Base-by-base conservation (phyloP, 1,284 basidiomycete species). In the Psilocybe mexicana region DNA sequence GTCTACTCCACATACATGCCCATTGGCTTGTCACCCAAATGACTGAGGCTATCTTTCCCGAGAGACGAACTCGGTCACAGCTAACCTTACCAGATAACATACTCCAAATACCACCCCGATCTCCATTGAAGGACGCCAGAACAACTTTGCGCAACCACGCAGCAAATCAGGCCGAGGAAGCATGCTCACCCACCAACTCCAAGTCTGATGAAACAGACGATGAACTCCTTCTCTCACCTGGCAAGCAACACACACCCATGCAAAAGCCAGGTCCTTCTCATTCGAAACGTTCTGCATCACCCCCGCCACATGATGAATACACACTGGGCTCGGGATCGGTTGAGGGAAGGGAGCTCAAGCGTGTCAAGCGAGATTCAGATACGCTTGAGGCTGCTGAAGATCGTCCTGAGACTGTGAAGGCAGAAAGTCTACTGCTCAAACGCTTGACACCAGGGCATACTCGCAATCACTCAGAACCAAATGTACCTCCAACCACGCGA, bases 61-160 rank as follows among this genome's bases (percentile, higher is more conserved):
- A 73, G 58, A 78, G 72, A 68, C 76, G 80, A 61, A 84, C 81
- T 14, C 74, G 83, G 63, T 85, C 83, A 38, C 81, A 82, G 63
- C 68, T 79, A 57, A 71, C 74, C 18, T 68, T 82, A 24, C 73
- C 79, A 28, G 76, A 83, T 65, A 66, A 73, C 14, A 68, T 79
- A 23, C 68, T 82, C 35, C 73, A 72, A 46, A 64, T 81, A 45
- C 69, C 78, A 36, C 72, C 76, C 42, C 70, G 72, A 42, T 83
- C 81, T 33, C 82, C 83, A 2, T 71, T 84, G 69, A 83, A 84
- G 67, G 71, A 75, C 62, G 82, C 82, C 46, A 75, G 77, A 49
- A 76, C 61, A 43, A 74, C 74, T 14, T 63, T 69, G 14, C 61
- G 57, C 50, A 64, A 61, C 44, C 63, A 62, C 40, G 49, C 52